A percentile compares a stretch with the other conserved stretches of the same genome.
phyloP scores from a whole-genome alignment of 129 eudicot species.

The Mikania micrantha region DNA sequence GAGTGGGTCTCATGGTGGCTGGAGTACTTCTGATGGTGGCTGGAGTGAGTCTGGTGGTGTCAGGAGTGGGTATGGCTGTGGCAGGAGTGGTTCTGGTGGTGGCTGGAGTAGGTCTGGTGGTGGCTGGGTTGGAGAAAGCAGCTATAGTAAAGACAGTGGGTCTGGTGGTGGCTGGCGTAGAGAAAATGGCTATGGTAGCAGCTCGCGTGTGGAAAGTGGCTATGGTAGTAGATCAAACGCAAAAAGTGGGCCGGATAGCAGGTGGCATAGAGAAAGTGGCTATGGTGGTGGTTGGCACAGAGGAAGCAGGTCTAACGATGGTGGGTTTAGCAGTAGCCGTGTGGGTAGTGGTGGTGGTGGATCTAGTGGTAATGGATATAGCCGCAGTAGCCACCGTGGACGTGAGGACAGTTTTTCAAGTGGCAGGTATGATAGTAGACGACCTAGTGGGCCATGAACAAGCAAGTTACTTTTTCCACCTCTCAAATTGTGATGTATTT shows the following conservation, averaged over 20 bases:
- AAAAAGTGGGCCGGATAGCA: no score
- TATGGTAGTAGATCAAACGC: not conserved
- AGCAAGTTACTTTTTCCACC: not conserved
- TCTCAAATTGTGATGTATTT: no score
- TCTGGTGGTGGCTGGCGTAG: slow-evolving; percentile 1
- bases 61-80: slow-evolving; percentile 12
- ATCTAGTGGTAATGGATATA: slow-evolving; percentile 2
- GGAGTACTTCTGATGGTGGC: slow-evolving; percentile 21
- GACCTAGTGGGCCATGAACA: not conserved
- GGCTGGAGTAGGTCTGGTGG: slow-evolving; percentile 34
- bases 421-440: not conserved
- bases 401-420: slow-evolving; percentile 11
- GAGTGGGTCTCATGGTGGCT: slow-evolving; percentile 28
- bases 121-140: slow-evolving; percentile 24
- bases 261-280: slow-evolving; percentile 19
- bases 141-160: no score
- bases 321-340: not conserved
- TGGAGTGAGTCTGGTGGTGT: slow-evolving; percentile 30
- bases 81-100: slow-evolving; percentile 14
- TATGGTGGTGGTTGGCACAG: slow-evolving; percentile 6
- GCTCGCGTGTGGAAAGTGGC: slow-evolving; percentile 23
- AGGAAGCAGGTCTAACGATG: slow-evolving; percentile 1
- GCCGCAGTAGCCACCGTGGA: slow-evolving; percentile 22
- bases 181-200: slow-evolving; percentile 19
- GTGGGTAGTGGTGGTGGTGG: not conserved